These are phyloP conservation scores for Zoysia japonica DNA, from an alignment of 176 grass and related monocot genomes.

Conservation along the genomic window DNA sequence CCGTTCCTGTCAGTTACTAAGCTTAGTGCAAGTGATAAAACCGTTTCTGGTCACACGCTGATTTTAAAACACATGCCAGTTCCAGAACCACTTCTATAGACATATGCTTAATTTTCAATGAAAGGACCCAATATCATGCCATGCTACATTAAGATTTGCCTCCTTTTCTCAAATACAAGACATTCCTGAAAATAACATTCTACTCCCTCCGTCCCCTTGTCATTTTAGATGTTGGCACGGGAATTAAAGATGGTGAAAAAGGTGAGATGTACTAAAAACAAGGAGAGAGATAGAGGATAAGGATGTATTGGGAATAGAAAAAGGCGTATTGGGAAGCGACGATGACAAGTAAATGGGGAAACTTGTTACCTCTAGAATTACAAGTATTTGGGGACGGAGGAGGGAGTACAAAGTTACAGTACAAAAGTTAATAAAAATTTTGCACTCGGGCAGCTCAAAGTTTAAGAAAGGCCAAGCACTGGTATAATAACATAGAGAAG, in stretches of 20 bases:
- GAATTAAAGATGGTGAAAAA: no score
- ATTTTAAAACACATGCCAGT: background rate
- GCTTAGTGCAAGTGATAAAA: constrained; percentile 2
- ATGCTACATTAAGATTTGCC: background rate
- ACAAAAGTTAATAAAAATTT: background rate
- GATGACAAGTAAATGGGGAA: no score
- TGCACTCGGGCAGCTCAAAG: background rate
- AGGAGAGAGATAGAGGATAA: no score
- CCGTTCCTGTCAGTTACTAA: constrained; percentile 19
- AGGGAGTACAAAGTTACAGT: background rate
- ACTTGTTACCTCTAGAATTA: no score
- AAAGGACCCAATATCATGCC: background rate
- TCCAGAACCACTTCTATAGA: background rate
- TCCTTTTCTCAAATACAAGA: background rate
- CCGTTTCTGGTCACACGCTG: constrained; percentile 16
- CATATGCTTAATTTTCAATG: background rate
- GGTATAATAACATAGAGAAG: background rate
- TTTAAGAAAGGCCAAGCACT: background rate
- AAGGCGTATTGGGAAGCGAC: no score
- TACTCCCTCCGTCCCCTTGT: no score
- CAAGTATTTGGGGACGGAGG: no score
- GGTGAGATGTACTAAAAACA: no score
- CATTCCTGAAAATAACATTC: background rate
- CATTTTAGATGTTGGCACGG: no score
- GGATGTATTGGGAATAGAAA: no score